A percentile compares a stretch with the other conserved stretches of the same genome.
Conservation (phyloP, 2,329 filamentous ascomycete species). For the Colletotrichum simmondsii region DNA sequence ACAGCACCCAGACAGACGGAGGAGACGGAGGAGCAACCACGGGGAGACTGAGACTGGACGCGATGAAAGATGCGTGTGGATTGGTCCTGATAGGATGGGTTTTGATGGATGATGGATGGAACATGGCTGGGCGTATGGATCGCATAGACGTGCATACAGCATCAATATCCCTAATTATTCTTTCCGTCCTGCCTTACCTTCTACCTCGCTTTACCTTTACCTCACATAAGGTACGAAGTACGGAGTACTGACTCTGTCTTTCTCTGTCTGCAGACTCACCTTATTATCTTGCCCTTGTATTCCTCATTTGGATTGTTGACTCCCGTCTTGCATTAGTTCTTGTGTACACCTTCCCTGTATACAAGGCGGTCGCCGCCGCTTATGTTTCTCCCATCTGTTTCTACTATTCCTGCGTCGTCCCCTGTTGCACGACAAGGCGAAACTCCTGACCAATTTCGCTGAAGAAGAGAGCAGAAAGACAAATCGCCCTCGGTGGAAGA, state of each 20-base stretch:
- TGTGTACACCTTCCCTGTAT: slow-evolving; percentile 1
- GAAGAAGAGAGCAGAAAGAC: neutral
- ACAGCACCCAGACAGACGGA: neutral
- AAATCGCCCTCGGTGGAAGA: neutral
- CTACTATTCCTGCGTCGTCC: neutral
- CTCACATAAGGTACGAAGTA: neutral
- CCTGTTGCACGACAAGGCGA: neutral
- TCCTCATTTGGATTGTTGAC: neutral
- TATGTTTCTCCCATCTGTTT: neutral
- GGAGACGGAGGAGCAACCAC: slow-evolving; percentile 4
- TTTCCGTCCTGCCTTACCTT: slow-evolving; percentile 13
- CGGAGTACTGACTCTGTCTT: neutral
- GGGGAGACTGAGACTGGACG: neutral
- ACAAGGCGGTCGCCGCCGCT: neutral
- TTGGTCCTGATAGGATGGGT: slow-evolving; percentile 14
- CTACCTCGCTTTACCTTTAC: neutral
- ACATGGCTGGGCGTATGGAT: slow-evolving; percentile 15
- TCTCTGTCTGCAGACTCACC: neutral
- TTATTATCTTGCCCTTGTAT: neutral
- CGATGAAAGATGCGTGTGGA: neutral
- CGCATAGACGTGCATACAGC: slow-evolving; percentile 15
- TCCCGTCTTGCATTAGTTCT: neutral
- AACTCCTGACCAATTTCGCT: neutral
- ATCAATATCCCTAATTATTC: slow-evolving; percentile 23
- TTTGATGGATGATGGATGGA: neutral